A percentile compares a stretch with the other conserved stretches of the same genome.
Evolutionary conservation across 2,329 filamentous ascomycete genomes (phyloP).

Genomic region (Phialocephala subalpina): DNA sequence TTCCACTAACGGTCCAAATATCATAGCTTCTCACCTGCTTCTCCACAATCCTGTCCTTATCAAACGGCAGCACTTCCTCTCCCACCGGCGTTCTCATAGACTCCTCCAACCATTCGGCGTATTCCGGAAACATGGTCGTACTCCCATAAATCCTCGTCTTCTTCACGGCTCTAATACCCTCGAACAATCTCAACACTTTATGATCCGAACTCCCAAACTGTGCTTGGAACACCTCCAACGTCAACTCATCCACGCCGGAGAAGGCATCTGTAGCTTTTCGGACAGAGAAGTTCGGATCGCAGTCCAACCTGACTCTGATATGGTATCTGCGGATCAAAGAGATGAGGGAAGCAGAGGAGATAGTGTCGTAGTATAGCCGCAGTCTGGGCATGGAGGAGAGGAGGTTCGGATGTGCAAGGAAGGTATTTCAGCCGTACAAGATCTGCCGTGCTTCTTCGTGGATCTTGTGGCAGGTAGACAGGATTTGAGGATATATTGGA

Average conservation of each 20-base stretch:
- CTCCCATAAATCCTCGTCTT: slow-evolving; percentile 49
- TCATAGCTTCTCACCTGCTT: slow-evolving; percentile 31
- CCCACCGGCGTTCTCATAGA: slow-evolving; percentile 34
- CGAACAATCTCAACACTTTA: slow-evolving; percentile 52
- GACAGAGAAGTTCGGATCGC: slow-evolving; percentile 53
- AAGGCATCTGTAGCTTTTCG: slow-evolving; percentile 52
- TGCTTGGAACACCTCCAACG: slow-evolving; percentile 57
- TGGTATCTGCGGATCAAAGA: slow-evolving; percentile 52
- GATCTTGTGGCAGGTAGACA: slow-evolving; percentile 33
- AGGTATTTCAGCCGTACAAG: slow-evolving; percentile 57
- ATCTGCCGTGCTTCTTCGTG: slow-evolving; percentile 45
- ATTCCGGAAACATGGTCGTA: slow-evolving; percentile 37
- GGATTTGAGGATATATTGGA: slow-evolving; percentile 44
- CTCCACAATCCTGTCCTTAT: slow-evolving; percentile 18
- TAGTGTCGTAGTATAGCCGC: slow-evolving; percentile 43
- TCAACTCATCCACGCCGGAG: slow-evolving; percentile 52
- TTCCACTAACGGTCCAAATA: slow-evolving; percentile 34
- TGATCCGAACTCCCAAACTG: slow-evolving; percentile 53
- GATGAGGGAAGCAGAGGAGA: slow-evolving; percentile 44
- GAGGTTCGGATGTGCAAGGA: slow-evolving; percentile 56
- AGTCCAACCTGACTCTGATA: slow-evolving; percentile 56
- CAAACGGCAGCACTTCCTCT: slow-evolving; percentile 25
- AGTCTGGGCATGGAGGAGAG: slow-evolving; percentile 54
- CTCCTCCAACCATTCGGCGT: slow-evolving; percentile 40
- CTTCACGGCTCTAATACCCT: slow-evolving; percentile 53